Conservation (phyloP, 2,329 filamentous ascomycete species). For the Aspergillus viridinutans region DNA sequence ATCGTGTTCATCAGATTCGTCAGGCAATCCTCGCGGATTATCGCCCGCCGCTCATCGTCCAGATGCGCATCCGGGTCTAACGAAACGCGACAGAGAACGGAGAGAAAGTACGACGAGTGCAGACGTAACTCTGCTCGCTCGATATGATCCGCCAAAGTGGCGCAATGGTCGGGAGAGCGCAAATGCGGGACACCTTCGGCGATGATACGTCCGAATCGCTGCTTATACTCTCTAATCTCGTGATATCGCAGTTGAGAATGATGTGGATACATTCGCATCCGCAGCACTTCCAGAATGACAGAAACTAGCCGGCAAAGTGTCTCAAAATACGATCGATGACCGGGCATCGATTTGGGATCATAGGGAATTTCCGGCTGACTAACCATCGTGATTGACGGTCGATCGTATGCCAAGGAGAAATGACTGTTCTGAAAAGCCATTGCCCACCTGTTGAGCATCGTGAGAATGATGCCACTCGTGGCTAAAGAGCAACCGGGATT, state of each 20-base stretch:
- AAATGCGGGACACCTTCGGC: constrained; percentile 55
- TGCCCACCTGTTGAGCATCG: constrained; percentile 41
- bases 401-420: constrained; percentile 58
- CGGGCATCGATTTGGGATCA: constrained; percentile 47
- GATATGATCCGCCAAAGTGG: constrained; percentile 45
- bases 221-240: constrained; percentile 52
- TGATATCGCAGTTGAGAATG: constrained; percentile 47
- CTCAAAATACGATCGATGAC: constrained; percentile 52
- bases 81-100: constrained; percentile 55
- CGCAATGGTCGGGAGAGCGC: constrained; percentile 43
- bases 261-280: constrained; percentile 47
- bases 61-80: constrained; percentile 41
- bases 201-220: constrained; percentile 53
- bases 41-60: constrained; percentile 32
- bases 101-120: constrained; percentile 59
- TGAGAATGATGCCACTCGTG: background rate
- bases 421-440: constrained; percentile 59
- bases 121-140: constrained; percentile 56
- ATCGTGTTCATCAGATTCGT: constrained; percentile 50
- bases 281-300: constrained; percentile 51
- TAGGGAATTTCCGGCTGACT: constrained; percentile 46
- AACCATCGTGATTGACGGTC: constrained; percentile 51
- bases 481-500: background rate
- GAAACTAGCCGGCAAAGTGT: constrained; percentile 52
- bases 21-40: constrained; percentile 50